Percentiles rank a stretch among this genome's conserved stretches.
phyloP scores from a whole-genome alignment of 257 asterid genomes.

The Vinca minor region DNA sequence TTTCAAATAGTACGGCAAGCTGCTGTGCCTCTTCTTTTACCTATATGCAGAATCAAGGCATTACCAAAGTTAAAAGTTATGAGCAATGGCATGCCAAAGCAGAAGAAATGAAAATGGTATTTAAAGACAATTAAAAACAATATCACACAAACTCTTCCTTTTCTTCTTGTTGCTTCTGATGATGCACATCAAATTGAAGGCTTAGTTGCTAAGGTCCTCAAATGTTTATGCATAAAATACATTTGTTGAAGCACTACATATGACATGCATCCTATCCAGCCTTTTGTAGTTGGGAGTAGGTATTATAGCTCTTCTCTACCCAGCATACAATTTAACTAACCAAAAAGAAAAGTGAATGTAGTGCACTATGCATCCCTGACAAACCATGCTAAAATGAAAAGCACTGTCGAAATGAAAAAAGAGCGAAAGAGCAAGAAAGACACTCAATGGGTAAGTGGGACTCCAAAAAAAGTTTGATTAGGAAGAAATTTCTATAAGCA shows the following conservation, averaged over 20 bases:
- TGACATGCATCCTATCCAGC: not conserved
- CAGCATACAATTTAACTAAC: not conserved
- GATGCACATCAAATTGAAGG: not conserved
- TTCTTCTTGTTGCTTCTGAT: not conserved
- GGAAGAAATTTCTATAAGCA: not conserved
- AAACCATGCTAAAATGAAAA: not conserved
- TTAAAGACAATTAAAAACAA: not conserved
- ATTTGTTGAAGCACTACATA: not conserved
- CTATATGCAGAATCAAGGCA: constrained; percentile 31
- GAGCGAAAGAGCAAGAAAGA: not conserved
- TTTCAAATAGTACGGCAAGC: constrained; percentile 78
- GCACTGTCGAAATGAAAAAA: too few relatives aligned
- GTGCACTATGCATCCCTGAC: not conserved
- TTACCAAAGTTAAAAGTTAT: not conserved
- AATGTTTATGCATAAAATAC: not conserved
- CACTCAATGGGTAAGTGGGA: not conserved
- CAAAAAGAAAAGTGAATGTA: not conserved
- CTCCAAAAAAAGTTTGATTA: not conserved
- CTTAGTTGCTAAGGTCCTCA: not conserved
- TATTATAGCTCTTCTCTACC: not conserved
- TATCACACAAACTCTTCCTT: not conserved
- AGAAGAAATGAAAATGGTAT: not conserved
- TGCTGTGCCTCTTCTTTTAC: constrained; percentile 93
- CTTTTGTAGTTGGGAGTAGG: not conserved
- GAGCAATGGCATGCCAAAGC: not conserved